These are phyloP conservation scores for Micractinium conductrix DNA, from an alignment of 139 green algal species.

Conservation along the genomic window DNA sequence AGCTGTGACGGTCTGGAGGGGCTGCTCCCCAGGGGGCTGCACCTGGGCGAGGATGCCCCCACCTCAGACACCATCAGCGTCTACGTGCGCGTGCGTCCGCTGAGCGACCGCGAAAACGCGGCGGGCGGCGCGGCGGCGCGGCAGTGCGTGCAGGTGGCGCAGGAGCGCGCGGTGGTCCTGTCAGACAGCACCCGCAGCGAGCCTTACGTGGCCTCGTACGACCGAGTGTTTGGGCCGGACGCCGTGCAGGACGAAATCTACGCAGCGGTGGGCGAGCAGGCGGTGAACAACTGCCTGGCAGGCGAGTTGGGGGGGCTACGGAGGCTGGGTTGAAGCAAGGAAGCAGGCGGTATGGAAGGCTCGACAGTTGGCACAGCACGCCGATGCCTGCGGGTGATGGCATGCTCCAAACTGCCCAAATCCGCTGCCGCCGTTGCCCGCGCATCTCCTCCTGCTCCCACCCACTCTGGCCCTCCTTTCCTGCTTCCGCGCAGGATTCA, in stretches of 20 bases:
- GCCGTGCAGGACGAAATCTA: constrained; percentile 70
- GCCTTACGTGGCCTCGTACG: constrained; percentile 55
- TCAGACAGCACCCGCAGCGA: constrained; percentile 41
- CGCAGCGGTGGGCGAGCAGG: constrained; percentile 64
- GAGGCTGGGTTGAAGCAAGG: neutral
- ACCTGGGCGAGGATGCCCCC: neutral
- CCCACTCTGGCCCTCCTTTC: neutral
- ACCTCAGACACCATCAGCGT: constrained; percentile 43
- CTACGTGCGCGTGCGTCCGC: constrained; percentile 50
- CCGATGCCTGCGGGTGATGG: neutral
- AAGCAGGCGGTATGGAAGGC: neutral
- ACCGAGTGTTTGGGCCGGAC: constrained; percentile 57
- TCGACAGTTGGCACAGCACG: neutral
- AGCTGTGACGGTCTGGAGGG: constrained; percentile 15
- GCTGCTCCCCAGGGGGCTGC: neutral
- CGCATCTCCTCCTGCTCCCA: neutral
- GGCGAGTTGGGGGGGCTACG: neutral
- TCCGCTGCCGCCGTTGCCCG: neutral
- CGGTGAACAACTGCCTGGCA: constrained; percentile 77
- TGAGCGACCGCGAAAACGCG: constrained; percentile 29
- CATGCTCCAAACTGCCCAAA: neutral
- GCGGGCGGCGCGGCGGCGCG: neutral
- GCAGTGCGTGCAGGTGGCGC: neutral
- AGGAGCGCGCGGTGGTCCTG: constrained; percentile 43
- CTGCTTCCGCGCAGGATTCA: constrained; percentile 68